Conservation (phyloP, 2,329 filamentous ascomycete genomes). For the Epichloe bromicola region DNA sequence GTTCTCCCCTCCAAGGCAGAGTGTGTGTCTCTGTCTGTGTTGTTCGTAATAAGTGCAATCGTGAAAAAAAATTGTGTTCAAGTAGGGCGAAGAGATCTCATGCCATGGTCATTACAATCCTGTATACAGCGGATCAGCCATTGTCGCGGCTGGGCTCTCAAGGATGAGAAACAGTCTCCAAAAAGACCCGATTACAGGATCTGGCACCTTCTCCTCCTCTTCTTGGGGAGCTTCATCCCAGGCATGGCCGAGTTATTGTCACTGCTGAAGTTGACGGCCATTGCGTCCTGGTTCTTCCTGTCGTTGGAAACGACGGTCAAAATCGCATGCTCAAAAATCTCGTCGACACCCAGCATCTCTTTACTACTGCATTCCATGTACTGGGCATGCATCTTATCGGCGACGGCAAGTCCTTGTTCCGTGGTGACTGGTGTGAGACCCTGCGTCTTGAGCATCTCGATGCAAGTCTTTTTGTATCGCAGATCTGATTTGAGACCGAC, state of each 20-base stretch:
- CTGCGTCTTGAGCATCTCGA: conserved; percentile 97
- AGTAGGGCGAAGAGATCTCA: conserved; percentile 6
- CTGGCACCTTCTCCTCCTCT: conserved; percentile 75
- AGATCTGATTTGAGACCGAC: conserved; percentile 96
- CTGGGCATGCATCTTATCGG: conserved; percentile 82
- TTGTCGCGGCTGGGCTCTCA: background rate
- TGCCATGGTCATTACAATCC: conserved; percentile 25
- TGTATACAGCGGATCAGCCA: conserved; percentile 12
- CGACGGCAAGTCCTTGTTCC: conserved; percentile 78
- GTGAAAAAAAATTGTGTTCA: conserved; percentile 24
- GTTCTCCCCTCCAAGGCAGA: conserved; percentile 1
- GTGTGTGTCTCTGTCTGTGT: background rate
- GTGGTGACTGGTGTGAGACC: conserved; percentile 88
- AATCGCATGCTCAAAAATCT: conserved; percentile 89
- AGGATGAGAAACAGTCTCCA: background rate
- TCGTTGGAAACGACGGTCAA: conserved; percentile 79
- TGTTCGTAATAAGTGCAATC: conserved; percentile 18
- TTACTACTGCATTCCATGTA: conserved; percentile 99
- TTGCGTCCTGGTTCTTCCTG: conserved; percentile 45
- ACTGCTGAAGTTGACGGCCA: conserved; percentile 25
- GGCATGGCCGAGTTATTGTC: conserved; percentile 27
- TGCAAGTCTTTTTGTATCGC: conserved; percentile 87
- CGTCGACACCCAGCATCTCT: conserved; percentile 90
- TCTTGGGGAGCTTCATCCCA: conserved; percentile 42
- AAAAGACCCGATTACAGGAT: conserved; percentile 45